Conservation (phyloP, 1,284 basidiomycete genomes). For the Hypsizygus ulmarius region DNA sequence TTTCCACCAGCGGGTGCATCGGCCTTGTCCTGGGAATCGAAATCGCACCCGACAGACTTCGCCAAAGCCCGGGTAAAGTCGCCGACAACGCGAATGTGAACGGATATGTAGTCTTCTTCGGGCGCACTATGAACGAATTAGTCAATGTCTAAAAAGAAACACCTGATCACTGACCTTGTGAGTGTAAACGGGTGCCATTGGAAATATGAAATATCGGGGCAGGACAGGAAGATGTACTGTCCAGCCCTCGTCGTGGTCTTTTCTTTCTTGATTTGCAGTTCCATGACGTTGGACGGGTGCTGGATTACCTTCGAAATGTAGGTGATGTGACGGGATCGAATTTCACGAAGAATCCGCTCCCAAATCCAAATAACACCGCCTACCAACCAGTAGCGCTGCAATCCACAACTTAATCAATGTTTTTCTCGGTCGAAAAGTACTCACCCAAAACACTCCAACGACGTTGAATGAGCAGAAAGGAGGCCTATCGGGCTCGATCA, state of each 20-base stretch:
- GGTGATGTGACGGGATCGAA: conserved; percentile 83
- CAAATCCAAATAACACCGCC: conserved; percentile 82
- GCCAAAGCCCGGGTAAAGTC: conserved; percentile 85
- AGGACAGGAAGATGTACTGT: conserved; percentile 85
- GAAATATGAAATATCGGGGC: conserved; percentile 88
- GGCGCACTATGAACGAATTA: conserved; percentile 55
- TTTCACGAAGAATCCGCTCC: conserved; percentile 85
- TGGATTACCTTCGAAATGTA: conserved; percentile 92
- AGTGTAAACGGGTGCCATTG: conserved; percentile 95
- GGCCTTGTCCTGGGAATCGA: conserved; percentile 54
- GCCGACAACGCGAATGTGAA: conserved; percentile 85
- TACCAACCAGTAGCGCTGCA: conserved; percentile 82
- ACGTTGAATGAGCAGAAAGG: conserved; percentile 81
- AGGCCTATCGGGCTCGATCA: conserved; percentile 85
- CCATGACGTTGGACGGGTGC: conserved; percentile 87
- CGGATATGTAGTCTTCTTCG: conserved; percentile 87
- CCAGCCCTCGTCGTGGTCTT: conserved; percentile 77
- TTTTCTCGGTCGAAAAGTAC: conserved; percentile 23
- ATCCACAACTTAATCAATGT: conserved; percentile 7
- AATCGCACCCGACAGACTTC: conserved; percentile 80
- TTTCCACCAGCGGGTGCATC: conserved; percentile 48
- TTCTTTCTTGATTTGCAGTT: conserved; percentile 93
- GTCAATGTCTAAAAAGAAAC: not conserved
- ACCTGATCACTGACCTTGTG: conserved; percentile 50
- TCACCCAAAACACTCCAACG: conserved; percentile 92